Base-by-base conservation (phyloP, 441 rosid species). In the Pelargonium citronellum region DNA sequence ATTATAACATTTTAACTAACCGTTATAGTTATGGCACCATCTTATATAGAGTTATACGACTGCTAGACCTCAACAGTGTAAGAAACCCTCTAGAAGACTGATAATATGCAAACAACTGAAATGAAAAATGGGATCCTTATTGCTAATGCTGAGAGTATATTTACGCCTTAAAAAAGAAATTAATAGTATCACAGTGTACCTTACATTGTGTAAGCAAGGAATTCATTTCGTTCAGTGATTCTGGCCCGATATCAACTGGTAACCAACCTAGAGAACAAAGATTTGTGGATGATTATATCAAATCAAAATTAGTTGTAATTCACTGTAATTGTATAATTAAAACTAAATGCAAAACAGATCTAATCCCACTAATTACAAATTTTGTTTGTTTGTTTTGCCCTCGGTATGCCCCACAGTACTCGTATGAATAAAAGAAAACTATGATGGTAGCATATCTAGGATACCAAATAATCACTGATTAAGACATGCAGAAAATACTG, bases 201-300 rank as follows among this genome's bases (percentile, higher is more conserved):
- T 89, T 81, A 78, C 85, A 86, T 67, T 75, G 81, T 64, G 65
- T 69, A 58, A 89, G 80, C 57, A 84, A 69, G 70, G 83, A 74
- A 30, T 75, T 69, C 68, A 89, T 80, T 79, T 85, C 88, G 37
- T 87, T 78, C 77, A 85, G 66, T 64, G 92, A 80, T 43, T 70
- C 72, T 55, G 91, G 92, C 68, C 92, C 95, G 69, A 87, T 75
- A 83, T 87, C 95, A 72, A 86, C 81, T 37, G 89, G 92, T 55
- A 70, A 75, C 88, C 87, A 86, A 79, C 91, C 92, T 89, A 82
- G 67, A 74, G 74, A 41, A 67, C 47, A 75, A 74, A 70, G 67
- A 27, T 62, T 34, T 37, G 11, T 8, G 8, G 34, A 49, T 71
- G 16, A 79, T 69, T 62, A 69, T 60, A 22, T 60, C 27, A 20